Base-by-base conservation (phyloP, 2,329 filamentous ascomycete species). In the Phaeosphaeria sp. region DNA sequence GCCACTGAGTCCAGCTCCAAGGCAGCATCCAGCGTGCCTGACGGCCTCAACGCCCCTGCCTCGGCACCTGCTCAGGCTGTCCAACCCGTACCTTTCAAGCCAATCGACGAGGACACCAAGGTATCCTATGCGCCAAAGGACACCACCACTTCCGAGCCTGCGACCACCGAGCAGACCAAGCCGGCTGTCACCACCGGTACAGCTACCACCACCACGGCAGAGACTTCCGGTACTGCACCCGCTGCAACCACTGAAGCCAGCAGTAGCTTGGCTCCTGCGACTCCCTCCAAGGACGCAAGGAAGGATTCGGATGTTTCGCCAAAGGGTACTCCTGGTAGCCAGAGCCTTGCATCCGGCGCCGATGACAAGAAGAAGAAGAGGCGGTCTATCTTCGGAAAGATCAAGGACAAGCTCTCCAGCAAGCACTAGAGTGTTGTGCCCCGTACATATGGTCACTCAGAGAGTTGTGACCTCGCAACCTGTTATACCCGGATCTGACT, bases 281-380 rank as follows among this genome's bases (percentile, higher is more conserved):
- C 74, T 15, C 73, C 75, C 15, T 71, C 64, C 60, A 74, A 73
- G 50, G 65, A 69, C 22, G 48, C 51, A 30, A 61, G 66, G 47
- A 67, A 66, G 55, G 59, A 71, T 46, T 69, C 71, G 1, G 65
- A 71, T 47, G 63, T 72, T 11, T 71, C 75, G 20, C 67, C 73
- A 50, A 72, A 75, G 64, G 74, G 69, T 23, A 79, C 78, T 7
- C 75, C 79, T n/a, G 77, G 64, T 13, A 69, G 67, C 55, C 67
- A 79, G 52, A 79, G 75, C 56, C 62, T 73, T 50, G 71, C 63
- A 33, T 71, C 67, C 55, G 68, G 52, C 59, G 65, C 67, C 48
- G 66, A 72, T 15, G 67, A 72, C 48, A 80, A 81, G 76, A 80
- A 81, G 71, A 81, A 80, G 72, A 81, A 81, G 76, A 76, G 80